Evolutionary conservation across 371 early-diverging fungal species (phyloP).

Genomic region (Phascolomyces articulosus): DNA sequence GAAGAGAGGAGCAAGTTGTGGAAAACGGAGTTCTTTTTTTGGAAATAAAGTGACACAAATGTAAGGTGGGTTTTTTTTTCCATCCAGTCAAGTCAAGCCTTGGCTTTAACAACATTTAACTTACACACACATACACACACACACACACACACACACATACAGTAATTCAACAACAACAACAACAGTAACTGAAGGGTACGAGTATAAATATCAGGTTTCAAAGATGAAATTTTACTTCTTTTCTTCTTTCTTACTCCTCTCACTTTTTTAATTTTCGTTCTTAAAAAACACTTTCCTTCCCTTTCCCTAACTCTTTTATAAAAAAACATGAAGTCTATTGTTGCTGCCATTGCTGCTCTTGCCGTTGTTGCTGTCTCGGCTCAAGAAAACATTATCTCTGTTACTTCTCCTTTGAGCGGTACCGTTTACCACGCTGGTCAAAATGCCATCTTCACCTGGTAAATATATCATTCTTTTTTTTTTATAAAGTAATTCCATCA

Average conservation of each 20-base stretch:
- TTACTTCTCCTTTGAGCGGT: constrained; percentile 38
- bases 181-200: too few species aligned
- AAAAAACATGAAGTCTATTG: constrained; percentile 28
- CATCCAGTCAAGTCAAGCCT: too few species aligned
- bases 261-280: not conserved
- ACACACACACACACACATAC: too few species aligned
- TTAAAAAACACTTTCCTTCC: not conserved
- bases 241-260: too few species aligned
- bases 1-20: not conserved
- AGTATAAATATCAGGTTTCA: too few species aligned
- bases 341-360: constrained; percentile 36
- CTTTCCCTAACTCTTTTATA: not conserved
- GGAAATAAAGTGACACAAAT: not conserved
- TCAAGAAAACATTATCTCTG: constrained; percentile 29
- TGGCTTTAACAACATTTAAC: too few species aligned
- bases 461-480: not conserved
- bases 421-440: constrained; percentile 41
- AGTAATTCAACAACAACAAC: too few species aligned
- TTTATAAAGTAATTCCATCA: too few species aligned
- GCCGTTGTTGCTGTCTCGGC: constrained; percentile 39
- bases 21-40: not conserved
- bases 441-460: constrained; percentile 41
- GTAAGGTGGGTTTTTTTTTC: too few species aligned
- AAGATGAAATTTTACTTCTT: too few species aligned
- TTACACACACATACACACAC: too few species aligned